These are phyloP conservation scores for Glaciozyma antarctica DNA, from an alignment of 768 basidiomycete genomes.

Conservation along the genomic window DNA sequence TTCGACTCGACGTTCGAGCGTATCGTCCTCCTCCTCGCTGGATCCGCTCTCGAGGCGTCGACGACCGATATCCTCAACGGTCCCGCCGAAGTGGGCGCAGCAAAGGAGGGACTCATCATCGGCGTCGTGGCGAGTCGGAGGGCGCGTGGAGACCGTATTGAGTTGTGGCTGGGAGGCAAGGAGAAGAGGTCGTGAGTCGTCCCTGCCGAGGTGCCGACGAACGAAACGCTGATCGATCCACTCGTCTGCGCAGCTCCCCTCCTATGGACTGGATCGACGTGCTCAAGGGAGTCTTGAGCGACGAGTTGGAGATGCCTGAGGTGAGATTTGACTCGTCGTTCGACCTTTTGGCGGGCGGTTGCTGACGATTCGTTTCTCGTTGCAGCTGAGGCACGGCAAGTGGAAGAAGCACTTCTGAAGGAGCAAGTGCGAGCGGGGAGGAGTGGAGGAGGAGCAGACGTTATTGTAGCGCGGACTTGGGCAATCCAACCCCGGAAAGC, in stretches of 20 bases:
- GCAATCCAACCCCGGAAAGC: neutral
- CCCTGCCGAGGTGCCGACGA: too few relatives aligned
- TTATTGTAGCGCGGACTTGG: neutral
- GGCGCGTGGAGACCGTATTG: slow-evolving; percentile 28
- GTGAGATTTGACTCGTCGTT: neutral
- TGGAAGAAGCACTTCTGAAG: slow-evolving; percentile 29
- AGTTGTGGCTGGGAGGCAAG: slow-evolving; percentile 27
- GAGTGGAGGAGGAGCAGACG: neutral
- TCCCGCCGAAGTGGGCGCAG: neutral
- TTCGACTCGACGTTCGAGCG: slow-evolving; percentile 29
- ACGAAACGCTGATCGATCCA: too few relatives aligned
- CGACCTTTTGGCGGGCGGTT: neutral
- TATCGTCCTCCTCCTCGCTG: slow-evolving; percentile 25
- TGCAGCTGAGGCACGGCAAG: slow-evolving; percentile 2
- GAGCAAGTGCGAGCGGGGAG: neutral
- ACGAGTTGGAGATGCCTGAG: slow-evolving; percentile 25
- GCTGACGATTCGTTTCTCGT: neutral
- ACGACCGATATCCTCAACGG: slow-evolving; percentile 12
- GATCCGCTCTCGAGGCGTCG: slow-evolving; percentile 19
- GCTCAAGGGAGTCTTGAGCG: slow-evolving; percentile 18
- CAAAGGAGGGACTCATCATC: slow-evolving; percentile 21
- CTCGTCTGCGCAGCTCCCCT: neutral
- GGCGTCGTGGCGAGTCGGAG: slow-evolving; percentile 27
- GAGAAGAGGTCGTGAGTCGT: neutral
- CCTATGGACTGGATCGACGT: slow-evolving; percentile 27